Percentiles rank a stretch among this genome's conserved stretches.
These are phyloP conservation scores for Curvularia eragrostidis DNA, from an alignment of 2,329 filamentous ascomycete genomes.

Conservation along the genomic window DNA sequence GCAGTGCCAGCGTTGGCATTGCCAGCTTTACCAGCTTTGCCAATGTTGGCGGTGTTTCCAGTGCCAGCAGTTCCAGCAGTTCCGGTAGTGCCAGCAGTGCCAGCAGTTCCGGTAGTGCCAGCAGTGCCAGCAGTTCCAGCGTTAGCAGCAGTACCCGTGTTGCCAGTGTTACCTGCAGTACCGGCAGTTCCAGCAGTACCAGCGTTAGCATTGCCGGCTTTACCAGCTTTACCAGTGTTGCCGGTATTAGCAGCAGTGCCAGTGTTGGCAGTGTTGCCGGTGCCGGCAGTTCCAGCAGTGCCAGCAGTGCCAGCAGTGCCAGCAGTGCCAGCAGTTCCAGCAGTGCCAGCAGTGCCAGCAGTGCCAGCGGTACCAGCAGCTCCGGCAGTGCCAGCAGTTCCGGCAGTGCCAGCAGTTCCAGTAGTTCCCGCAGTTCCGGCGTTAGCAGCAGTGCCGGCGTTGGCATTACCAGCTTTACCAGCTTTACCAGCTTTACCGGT, in stretches of 20 bases:
- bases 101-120: not conserved
- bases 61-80: not conserved
- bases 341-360: not conserved
- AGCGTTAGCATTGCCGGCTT: not conserved
- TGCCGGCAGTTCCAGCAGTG: not conserved
- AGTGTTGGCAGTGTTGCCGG: not conserved
- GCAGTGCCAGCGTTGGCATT: conserved; percentile 1
- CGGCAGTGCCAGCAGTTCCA: not conserved
- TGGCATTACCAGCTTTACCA: not conserved
- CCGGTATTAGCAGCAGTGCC: not conserved
- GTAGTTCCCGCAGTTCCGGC: not conserved
- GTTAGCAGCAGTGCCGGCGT: conserved; percentile 1
- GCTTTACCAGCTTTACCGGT: not conserved
- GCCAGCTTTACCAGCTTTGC: not conserved
- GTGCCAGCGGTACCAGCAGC: conserved; percentile 7
- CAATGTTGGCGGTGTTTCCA: not conserved
- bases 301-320: not conserved
- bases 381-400: not conserved
- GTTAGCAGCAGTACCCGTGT: not conserved
- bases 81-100: conserved; percentile 5
- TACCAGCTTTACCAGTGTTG: conserved; percentile 8
- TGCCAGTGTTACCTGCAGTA: not conserved
- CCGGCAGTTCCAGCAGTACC: not conserved
- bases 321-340: conserved; percentile 4
- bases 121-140: conserved; percentile 6